A percentile compares a stretch with the other conserved stretches of the same genome.
Evolutionary conservation across 1,139 yeast species (phyloP).

Genomic region (Yarrowia galli): DNA sequence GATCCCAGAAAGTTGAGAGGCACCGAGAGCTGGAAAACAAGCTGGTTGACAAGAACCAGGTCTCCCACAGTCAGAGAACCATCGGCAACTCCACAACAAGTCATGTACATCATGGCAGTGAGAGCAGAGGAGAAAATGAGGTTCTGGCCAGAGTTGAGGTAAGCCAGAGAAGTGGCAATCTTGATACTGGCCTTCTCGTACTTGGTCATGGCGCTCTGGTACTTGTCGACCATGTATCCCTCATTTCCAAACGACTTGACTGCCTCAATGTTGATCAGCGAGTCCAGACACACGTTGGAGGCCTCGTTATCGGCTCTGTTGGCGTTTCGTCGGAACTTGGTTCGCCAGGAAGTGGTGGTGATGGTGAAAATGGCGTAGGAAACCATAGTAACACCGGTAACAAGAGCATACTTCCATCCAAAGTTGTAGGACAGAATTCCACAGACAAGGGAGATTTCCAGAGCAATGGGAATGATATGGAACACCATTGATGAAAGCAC

Average conservation of each 20-base stretch:
- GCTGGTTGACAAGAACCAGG: constrained; percentile 91
- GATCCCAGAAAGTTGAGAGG: constrained; percentile 94
- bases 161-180: constrained; percentile 92
- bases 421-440: constrained; percentile 93
- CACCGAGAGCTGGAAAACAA: constrained; percentile 93
- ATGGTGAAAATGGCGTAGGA: constrained; percentile 88
- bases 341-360: constrained; percentile 95
- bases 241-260: constrained; percentile 96
- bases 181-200: constrained; percentile 86
- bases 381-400: constrained; percentile 85
- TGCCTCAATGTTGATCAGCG: constrained; percentile 91
- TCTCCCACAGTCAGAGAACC: constrained; percentile 93
- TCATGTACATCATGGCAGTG: constrained; percentile 98
- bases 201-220: constrained; percentile 73
- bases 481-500: constrained; percentile 95
- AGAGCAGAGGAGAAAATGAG: constrained; percentile 88
- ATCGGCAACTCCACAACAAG: constrained; percentile 87
- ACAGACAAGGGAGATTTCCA: constrained; percentile 91
- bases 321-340: constrained; percentile 87
- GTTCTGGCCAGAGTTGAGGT: constrained; percentile 90
- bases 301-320: constrained; percentile 94
- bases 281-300: constrained; percentile 92
- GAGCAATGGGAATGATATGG: constrained; percentile 90
- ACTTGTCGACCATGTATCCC: constrained; percentile 75
- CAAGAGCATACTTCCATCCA: constrained; percentile 87